Percentiles rank a stretch among this genome's conserved stretches.
Conservation (phyloP, 495 filamentous ascomycete genomes). For the Penicillium soppii region DNA sequence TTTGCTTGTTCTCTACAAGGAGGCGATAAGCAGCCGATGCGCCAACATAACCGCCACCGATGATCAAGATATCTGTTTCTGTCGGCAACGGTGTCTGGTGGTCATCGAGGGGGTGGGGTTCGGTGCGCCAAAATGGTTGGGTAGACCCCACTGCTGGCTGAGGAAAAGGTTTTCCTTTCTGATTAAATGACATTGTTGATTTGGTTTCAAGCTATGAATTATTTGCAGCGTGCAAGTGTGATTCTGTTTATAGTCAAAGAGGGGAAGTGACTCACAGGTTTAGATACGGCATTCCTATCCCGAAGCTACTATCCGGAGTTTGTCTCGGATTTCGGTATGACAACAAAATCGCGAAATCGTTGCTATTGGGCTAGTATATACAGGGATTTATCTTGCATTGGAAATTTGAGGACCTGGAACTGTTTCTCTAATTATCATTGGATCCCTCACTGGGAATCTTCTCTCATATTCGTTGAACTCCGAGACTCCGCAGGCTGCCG, state of each 20-base stretch:
- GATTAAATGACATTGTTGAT: background rate
- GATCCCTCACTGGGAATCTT: background rate
- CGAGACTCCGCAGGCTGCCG: background rate
- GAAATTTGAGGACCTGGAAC: background rate
- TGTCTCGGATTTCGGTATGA: background rate
- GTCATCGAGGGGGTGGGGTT: slow-evolving; percentile 54
- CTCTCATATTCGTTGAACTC: background rate
- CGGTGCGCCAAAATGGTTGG: slow-evolving; percentile 64
- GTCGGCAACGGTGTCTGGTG: slow-evolving; percentile 50
- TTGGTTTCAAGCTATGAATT: too few relatives aligned
- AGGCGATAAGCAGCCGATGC: slow-evolving; percentile 62
- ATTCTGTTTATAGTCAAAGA: too few relatives aligned
- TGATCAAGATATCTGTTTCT: slow-evolving; percentile 60
- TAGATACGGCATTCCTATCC: background rate
- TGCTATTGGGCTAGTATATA: too few relatives aligned
- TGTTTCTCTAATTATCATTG: too few relatives aligned
- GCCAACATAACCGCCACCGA: slow-evolving; percentile 71
- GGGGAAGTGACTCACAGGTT: background rate
- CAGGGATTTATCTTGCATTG: background rate
- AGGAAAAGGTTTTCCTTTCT: slow-evolving; percentile 6
- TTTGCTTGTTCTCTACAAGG: slow-evolving; percentile 28
- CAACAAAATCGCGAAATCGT: too few relatives aligned
- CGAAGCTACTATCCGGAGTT: background rate
- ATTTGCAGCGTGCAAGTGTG: too few relatives aligned
- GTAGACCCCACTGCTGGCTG: slow-evolving; percentile 50